These are phyloP conservation scores for Yarrowia sp. DNA, from an alignment of 805 yeast species.

Conservation along the genomic window DNA sequence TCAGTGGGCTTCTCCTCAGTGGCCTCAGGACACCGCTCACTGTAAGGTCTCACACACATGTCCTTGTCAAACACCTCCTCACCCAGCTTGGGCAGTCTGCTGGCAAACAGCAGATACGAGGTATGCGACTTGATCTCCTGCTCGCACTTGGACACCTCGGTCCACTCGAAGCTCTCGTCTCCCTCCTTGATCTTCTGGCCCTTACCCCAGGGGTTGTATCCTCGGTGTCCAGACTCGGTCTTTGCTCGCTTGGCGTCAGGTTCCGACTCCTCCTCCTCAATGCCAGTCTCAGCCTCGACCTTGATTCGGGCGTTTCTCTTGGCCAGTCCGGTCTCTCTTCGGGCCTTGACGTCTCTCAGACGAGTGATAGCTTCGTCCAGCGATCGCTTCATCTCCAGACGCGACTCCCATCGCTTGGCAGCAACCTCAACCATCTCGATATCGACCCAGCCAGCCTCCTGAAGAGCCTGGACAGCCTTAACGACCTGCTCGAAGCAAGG, in stretches of 20 bases:
- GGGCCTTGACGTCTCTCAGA: constrained; percentile 75
- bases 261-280: constrained; percentile 37
- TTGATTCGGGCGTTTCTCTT: constrained; percentile 45
- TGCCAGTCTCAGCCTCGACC: constrained; percentile 38
- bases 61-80: constrained; percentile 34
- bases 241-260: constrained; percentile 38
- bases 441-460: constrained; percentile 77
- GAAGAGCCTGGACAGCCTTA: constrained; percentile 78
- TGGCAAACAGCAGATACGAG: constrained; percentile 91
- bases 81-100: constrained; percentile 14
- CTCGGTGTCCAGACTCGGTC: constrained; percentile 46
- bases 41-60: constrained; percentile 18
- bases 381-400: constrained; percentile 84
- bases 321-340: constrained; percentile 61
- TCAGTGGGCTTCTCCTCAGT: not conserved
- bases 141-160: constrained; percentile 81
- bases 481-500: constrained; percentile 98
- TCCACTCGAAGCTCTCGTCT: constrained; percentile 80
- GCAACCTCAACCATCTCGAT: constrained; percentile 93
- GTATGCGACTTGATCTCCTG: constrained; percentile 91
- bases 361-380: constrained; percentile 82
- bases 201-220: constrained; percentile 91
- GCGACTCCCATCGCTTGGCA: constrained; percentile 85
- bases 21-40: constrained; percentile 5
- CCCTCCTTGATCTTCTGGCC: constrained; percentile 89